phyloP scores from a whole-genome alignment of 768 basidiomycete genomes.

The Punctularia strigosozonata region DNA sequence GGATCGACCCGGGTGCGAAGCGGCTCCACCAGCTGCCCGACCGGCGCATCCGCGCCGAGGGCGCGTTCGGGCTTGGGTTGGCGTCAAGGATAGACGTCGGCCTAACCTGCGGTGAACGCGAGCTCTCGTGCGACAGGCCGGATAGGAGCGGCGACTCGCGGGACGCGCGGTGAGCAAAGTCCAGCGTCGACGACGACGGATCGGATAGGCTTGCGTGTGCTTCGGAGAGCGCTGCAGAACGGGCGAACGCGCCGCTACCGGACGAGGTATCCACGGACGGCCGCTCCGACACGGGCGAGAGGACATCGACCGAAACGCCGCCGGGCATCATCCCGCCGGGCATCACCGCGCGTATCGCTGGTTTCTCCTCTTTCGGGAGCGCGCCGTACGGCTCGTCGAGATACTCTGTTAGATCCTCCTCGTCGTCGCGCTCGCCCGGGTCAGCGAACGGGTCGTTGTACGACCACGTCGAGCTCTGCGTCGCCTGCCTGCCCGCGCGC shows the following conservation, averaged over 20 bases:
- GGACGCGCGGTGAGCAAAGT: too few species aligned
- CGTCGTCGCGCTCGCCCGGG: conserved; percentile 9
- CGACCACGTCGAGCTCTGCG: background rate
- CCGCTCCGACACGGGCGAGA: conserved; percentile 14
- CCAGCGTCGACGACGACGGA: conserved; percentile 14
- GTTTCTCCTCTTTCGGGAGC: conserved; percentile 11
- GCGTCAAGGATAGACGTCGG: conserved; percentile 33
- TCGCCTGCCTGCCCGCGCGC: conserved; percentile 1
- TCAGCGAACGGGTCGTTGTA: conserved; percentile 38
- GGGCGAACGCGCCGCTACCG: too few species aligned
- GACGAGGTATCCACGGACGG: too few species aligned
- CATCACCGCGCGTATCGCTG: conserved; percentile 8
- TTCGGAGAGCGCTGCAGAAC: conserved; percentile 13
- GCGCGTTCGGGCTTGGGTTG: conserved; percentile 23
- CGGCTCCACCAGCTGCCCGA: conserved; percentile 74
- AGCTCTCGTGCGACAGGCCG: conserved; percentile 16
- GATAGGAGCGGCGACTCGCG: too few species aligned
- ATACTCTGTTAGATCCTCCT: too few species aligned
- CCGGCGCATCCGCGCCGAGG: conserved; percentile 40
- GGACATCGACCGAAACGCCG: conserved; percentile 8
- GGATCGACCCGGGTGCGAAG: conserved; percentile 52
- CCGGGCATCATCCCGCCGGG: conserved; percentile 8
- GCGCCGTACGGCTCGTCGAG: too few species aligned
- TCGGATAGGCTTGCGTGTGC: conserved; percentile 11
- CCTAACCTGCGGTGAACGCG: conserved; percentile 15